Evolutionary conservation across 805 yeast genomes (phyloP), one percentile per base, ranked within the genome.

Genomic region (Wickerhamia fluorescens): DNA sequence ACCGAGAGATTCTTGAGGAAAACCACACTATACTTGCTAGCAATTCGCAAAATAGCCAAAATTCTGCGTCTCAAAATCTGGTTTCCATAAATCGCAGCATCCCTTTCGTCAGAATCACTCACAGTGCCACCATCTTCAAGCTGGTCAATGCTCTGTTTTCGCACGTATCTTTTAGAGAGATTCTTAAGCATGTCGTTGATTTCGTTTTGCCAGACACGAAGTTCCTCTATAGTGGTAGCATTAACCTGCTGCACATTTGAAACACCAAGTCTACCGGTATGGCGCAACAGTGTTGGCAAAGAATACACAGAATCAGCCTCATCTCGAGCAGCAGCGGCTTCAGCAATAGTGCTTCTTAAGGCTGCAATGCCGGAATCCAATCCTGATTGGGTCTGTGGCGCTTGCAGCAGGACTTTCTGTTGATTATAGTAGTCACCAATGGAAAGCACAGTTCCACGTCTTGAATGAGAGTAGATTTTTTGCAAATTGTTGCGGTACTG

Each of bases 131-230:
- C 17, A 4, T 27, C 24, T 6, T 30, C 20, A 14, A 31, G 20
- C 16, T 18, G 29, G 14, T 25, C 21, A n/a, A n/a, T n/a, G n/a
- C n/a, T n/a, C n/a, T n/a, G n/a, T n/a, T n/a, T n/a, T n/a, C n/a
- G n/a, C 16, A 38, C 36, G 15, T 38, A 31, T 35, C 72, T 77
- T 29, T 57, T 49, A 11, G 68, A 56, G 23, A 73, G 58, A 42
- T 63, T 61, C 35, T 56, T 59, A 30, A 73, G 51, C 6, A 73
- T 55, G 27, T 58, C 40, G 36, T 71, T 72, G 27, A 72, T 66
- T 31, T 71, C 77, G 18, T 58, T 61, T 43, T 71, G 77, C 78
- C 78, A 72, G 26, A 54, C 58, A 23, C 61, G 53, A 35, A 71
- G 65, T 23, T 70, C 76, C 23, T 58, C 65, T 29, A 42, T 25